These are phyloP conservation scores for Neurospora sp. DNA, from an alignment of 495 filamentous ascomycete species.

Conservation along the genomic window DNA sequence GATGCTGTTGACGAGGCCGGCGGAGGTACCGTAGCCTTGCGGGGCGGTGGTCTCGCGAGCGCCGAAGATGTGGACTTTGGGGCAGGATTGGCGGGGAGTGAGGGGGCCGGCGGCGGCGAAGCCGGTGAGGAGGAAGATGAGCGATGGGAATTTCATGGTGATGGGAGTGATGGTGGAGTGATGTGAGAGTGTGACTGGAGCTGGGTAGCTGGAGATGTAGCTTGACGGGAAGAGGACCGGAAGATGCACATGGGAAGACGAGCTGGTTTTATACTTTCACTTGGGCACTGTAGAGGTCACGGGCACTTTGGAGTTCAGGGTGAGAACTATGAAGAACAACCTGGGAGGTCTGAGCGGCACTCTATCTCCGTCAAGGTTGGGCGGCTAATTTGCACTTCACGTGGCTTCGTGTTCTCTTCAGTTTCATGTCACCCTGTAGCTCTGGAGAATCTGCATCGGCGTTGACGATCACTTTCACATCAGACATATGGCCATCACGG, in stretches of 20 bases:
- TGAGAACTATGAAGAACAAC: too few species aligned
- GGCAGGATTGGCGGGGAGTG: constrained; percentile 32
- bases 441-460: accelerated
- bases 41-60: constrained; percentile 54
- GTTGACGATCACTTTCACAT: background rate
- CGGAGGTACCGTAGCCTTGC: constrained; percentile 44
- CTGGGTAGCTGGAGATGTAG: too few species aligned
- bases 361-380: background rate
- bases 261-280: too few species aligned
- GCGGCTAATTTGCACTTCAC: background rate
- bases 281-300: too few species aligned
- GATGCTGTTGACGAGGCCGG: constrained; percentile 44
- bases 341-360: background rate
- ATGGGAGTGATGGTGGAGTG: background rate
- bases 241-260: background rate
- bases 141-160: constrained; percentile 17
- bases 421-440: background rate
- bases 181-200: too few species aligned
- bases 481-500: background rate
- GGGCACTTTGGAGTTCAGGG: too few species aligned
- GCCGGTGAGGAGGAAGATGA: constrained; percentile 18
- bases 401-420: background rate
- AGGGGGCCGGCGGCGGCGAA: constrained; percentile 15
- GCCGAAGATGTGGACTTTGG: constrained; percentile 49
- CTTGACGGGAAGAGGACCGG: too few species aligned